Base-by-base conservation (phyloP, 139 green algal species). In the Astrephomene gubernaculifera region DNA sequence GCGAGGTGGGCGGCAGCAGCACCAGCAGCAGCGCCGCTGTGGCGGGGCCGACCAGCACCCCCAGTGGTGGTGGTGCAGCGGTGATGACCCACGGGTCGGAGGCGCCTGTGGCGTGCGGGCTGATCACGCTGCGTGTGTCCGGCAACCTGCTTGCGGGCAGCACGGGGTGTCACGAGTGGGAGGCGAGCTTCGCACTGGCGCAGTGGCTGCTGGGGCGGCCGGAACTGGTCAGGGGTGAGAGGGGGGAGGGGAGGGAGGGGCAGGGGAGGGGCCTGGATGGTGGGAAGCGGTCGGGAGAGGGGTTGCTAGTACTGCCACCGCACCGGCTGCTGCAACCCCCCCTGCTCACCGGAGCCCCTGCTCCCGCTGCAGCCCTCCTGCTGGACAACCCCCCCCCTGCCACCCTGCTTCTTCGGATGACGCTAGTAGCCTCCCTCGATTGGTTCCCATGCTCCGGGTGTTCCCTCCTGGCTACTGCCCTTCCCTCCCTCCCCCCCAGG, bases 121-220 rank as follows among this genome's bases (percentile, higher is more conserved):
- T 90, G 82, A 69, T 94, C 36, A 92, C 73, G 22, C 71, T 96
- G 63, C 84, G 79, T 5, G 25, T 88, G 19, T 90, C 87, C 0
- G 41, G 78, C 22, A 93, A 98, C 74, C 67, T 97, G 72, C 82
- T 97, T 41, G 89, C 88, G 31, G 95, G 94, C 29, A 87, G 87
- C 39, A 98, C 95, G 0, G 95, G 95, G 0, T 96, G 91, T 71
- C 90, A 94, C 82, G 92, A 94, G 61, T 98, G 95, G 95, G 90
- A 95, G 74, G 95, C 95, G 5, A 93, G 93, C 41, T 94, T 96
- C 36, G 72, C 91, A 22, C 72, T 97, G 61, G 87, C 92, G 24
- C 92, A 97, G 79, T 90, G 89, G 36, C 52, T 95, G 70, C 73
- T 98, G 25, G 93, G 85, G 53, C 35, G 92, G 36, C 86, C 76